phyloP scores from a whole-genome alignment of 805 yeast species.

The Komagataella mondaviorum region DNA sequence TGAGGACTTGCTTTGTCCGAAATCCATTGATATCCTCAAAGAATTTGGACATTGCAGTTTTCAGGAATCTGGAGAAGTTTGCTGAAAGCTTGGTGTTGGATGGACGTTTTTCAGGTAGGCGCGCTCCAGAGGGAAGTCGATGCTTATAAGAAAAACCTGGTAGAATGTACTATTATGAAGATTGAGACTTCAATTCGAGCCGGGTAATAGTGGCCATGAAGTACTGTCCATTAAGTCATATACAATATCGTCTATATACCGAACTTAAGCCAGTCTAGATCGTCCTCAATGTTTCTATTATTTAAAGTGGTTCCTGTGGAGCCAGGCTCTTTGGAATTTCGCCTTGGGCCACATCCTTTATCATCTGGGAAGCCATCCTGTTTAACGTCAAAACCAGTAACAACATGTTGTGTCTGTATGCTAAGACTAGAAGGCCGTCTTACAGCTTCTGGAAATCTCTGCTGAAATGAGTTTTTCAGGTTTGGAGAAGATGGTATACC shows the following conservation, averaged over 20 bases:
- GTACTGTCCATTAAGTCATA: background rate
- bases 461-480: background rate
- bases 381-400: background rate
- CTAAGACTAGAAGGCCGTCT: background rate
- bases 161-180: no score
- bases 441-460: background rate
- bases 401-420: background rate
- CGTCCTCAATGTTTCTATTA: background rate
- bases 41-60: constrained; percentile 1
- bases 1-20: constrained; percentile 8
- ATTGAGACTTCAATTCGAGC: background rate
- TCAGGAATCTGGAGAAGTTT: background rate
- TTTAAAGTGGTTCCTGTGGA: background rate
- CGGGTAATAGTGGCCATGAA: background rate
- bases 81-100: background rate
- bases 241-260: background rate
- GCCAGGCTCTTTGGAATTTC: background rate
- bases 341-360: background rate
- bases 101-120: background rate
- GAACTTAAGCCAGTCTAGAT: background rate
- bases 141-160: background rate
- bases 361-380: background rate
- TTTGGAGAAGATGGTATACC: constrained; percentile 3
- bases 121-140: background rate
- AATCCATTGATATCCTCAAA: constrained; percentile 1